Evolutionary conservation across 306 rosid genomes (phyloP).

Genomic region (Casuarina cunninghamiana): DNA sequence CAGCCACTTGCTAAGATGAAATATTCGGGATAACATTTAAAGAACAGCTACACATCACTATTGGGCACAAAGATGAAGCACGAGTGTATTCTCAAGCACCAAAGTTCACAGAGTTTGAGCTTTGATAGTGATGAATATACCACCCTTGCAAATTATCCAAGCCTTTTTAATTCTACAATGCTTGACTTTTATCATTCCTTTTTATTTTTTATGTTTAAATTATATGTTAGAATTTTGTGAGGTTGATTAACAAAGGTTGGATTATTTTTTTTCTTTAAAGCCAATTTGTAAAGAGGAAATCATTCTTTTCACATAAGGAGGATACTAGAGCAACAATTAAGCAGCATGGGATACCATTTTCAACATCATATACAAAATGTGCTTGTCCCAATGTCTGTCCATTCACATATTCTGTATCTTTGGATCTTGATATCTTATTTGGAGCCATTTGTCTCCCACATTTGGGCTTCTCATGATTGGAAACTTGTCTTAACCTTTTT

Average conservation of each 20-base stretch:
- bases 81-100: neutral
- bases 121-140: neutral
- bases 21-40: neutral
- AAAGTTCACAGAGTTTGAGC: neutral
- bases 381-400: neutral
- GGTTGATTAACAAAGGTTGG: no score
- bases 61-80: neutral
- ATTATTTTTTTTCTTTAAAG: no score
- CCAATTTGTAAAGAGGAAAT: no score
- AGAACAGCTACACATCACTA: neutral
- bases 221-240: no score
- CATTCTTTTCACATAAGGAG: no score
- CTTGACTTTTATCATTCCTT: neutral
- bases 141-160: neutral
- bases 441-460: neutral
- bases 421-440: neutral
- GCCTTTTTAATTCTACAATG: neutral
- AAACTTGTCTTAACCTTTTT: neutral
- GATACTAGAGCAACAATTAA: no score
- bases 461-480: slow-evolving; percentile 11
- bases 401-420: neutral
- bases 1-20: neutral
- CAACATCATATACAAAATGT: neutral
- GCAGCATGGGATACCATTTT: no score
- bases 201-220: no score